Conservation (phyloP, 1,284 basidiomycete genomes). For the Ganoderma multipileum region DNA sequence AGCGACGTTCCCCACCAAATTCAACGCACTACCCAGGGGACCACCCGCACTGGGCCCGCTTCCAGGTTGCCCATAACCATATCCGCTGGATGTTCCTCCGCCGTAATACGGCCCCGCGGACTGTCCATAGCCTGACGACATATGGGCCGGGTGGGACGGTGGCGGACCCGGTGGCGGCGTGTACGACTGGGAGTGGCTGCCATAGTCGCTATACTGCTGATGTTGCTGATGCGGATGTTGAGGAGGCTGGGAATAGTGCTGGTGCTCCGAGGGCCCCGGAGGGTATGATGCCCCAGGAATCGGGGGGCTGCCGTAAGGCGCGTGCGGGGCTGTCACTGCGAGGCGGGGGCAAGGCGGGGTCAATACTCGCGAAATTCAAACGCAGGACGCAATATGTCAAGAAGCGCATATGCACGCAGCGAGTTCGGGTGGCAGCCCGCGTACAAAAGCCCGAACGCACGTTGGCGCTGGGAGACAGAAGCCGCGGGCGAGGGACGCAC, state of each 20-base stretch:
- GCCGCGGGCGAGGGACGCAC: neutral
- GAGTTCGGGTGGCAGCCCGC: neutral
- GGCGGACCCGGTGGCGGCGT: constrained; percentile 15
- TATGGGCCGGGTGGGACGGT: constrained; percentile 18
- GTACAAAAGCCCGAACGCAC: neutral
- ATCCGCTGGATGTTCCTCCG: neutral
- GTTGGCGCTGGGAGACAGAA: neutral
- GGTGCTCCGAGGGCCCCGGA: constrained; percentile 17
- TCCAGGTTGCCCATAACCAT: neutral
- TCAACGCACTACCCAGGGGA: constrained; percentile 31
- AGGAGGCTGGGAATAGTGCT: neutral
- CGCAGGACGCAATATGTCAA: constrained; percentile 2
- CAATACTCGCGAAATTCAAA: neutral
- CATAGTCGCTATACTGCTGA: neutral
- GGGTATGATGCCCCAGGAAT: constrained; percentile 16
- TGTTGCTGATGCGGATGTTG: neutral
- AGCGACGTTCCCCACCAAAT: constrained; percentile 28
- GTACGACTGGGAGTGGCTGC: constrained; percentile 5
- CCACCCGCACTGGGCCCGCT: constrained; percentile 18
- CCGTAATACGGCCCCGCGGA: neutral
- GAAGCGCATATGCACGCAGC: neutral
- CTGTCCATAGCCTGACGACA: constrained; percentile 6
- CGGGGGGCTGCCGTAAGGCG: constrained; percentile 27
- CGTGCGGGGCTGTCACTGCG: constrained; percentile 10
- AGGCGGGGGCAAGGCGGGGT: neutral